phyloP scores from a whole-genome alignment of 495 filamentous ascomycete species.

The Aspergillus homomorphus region DNA sequence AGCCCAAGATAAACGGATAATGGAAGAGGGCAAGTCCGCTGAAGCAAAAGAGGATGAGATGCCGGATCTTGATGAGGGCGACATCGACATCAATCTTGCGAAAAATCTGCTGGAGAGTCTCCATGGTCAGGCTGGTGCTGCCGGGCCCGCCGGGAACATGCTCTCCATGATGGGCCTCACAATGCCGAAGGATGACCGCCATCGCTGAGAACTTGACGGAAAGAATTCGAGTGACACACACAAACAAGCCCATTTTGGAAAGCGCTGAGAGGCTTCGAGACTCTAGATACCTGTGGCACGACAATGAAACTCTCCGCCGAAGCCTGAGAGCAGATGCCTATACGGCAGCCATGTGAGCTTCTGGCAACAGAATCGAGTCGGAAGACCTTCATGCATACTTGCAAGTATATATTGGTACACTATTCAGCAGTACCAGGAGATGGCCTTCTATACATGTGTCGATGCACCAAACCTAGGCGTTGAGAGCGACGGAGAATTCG shows the following conservation, averaged over 20 bases:
- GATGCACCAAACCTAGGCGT: background rate
- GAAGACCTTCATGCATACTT: background rate
- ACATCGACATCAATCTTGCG: conserved; percentile 82
- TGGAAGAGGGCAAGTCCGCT: conserved; percentile 13
- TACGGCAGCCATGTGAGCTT: too few relatives aligned
- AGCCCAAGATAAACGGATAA: conserved; percentile 19
- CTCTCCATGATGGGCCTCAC: conserved; percentile 79
- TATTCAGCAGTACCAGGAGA: background rate
- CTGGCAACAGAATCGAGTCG: too few relatives aligned
- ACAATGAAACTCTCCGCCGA: too few relatives aligned
- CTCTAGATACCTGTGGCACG: too few relatives aligned
- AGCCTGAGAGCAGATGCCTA: too few relatives aligned
- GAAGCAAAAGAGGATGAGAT: conserved; percentile 24
- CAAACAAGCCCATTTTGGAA: background rate
- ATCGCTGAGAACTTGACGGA: conserved; percentile 7
- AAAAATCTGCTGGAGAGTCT: conserved; percentile 91
- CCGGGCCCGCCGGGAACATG: conserved; percentile 83
- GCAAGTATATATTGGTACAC: background rate
- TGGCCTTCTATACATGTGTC: background rate
- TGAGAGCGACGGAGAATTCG: background rate
- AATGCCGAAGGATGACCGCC: conserved; percentile 71
- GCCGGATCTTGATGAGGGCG: conserved; percentile 51
- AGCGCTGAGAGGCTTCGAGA: too few relatives aligned
- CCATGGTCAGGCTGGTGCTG: conserved; percentile 78
- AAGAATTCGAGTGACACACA: background rate